Conservation (phyloP, 1,139 yeast genomes). For the Tardiomyces blankii region DNA sequence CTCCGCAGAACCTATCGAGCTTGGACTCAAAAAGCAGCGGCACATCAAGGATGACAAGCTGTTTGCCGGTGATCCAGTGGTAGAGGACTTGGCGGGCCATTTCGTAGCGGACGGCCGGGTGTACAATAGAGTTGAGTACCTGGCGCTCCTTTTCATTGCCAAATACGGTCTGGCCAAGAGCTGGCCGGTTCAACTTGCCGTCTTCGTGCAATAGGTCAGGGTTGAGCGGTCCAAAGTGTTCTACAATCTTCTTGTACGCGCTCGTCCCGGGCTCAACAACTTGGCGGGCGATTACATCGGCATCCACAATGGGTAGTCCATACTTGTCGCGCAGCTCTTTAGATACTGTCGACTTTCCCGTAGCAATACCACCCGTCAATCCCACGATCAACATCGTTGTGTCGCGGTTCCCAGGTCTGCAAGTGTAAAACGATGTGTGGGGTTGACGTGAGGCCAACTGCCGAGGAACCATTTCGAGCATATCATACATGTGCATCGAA, state of each 20-base stretch:
- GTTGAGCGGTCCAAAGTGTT: constrained; percentile 44
- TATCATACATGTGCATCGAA: no score
- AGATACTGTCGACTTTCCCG: constrained; percentile 92
- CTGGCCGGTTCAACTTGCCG: constrained; percentile 45
- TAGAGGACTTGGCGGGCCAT: constrained; percentile 46
- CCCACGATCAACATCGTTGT: constrained; percentile 75
- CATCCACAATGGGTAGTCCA: constrained; percentile 61
- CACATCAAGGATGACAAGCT: constrained; percentile 70
- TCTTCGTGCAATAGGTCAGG: constrained; percentile 46
- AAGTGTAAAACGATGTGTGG: no score
- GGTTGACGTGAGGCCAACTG: no score
- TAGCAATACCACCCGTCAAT: constrained; percentile 90
- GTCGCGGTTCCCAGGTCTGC: constrained; percentile 1
- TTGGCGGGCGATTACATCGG: constrained; percentile 78
- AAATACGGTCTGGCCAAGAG: constrained; percentile 71
- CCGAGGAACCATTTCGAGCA: no score
- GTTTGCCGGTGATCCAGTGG: constrained; percentile 43
- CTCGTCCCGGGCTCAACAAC: constrained; percentile 71
- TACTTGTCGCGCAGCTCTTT: constrained; percentile 40
- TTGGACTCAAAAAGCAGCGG: constrained; percentile 82
- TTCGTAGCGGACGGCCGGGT: constrained; percentile 74
- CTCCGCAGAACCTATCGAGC: constrained; percentile 61
- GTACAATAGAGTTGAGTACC: constrained; percentile 64
- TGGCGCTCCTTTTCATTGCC: constrained; percentile 43
- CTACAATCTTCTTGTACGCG: constrained; percentile 58